Evolutionary conservation across 1,284 basidiomycete species (phyloP).

Genomic region (Fomes fomentarius): DNA sequence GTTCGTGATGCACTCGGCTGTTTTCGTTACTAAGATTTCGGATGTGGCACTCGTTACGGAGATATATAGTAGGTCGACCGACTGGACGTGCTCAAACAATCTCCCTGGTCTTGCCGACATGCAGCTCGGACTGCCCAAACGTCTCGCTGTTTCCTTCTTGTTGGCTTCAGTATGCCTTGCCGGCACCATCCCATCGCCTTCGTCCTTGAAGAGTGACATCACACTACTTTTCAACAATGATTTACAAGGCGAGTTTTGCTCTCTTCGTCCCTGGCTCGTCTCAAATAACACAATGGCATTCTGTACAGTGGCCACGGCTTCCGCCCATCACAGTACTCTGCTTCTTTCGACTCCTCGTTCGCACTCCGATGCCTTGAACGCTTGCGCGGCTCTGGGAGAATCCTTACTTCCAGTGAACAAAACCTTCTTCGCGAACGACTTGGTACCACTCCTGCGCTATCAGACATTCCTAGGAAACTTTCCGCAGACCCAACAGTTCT

Average conservation of each 20-base stretch:
- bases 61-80: slow-evolving; percentile 11
- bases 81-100: background rate
- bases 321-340: slow-evolving; percentile 28
- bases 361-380: slow-evolving; percentile 20
- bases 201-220: slow-evolving; percentile 23
- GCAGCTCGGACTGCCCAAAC: background rate
- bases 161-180: slow-evolving; percentile 11
- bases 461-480: slow-evolving; percentile 29
- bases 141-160: slow-evolving; percentile 2
- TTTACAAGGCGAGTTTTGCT: slow-evolving; percentile 29
- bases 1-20: background rate
- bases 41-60: background rate
- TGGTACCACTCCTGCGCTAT: slow-evolving; percentile 30
- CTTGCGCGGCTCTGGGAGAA: slow-evolving; percentile 31
- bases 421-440: slow-evolving; percentile 30
- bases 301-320: slow-evolving; percentile 23
- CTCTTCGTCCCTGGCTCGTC: too few relatives aligned
- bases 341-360: slow-evolving; percentile 24
- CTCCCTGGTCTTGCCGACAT: slow-evolving; percentile 4
- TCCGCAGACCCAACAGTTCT: slow-evolving; percentile 29
- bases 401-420: slow-evolving; percentile 30
- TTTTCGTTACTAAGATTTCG: too few relatives aligned
- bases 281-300: too few relatives aligned
- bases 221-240: slow-evolving; percentile 35
- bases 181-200: slow-evolving; percentile 17